Evolutionary conservation across 306 rosid genomes (phyloP), one percentile per base, ranked within the genome.

Genomic region (Lathyrus oleraceus): DNA sequence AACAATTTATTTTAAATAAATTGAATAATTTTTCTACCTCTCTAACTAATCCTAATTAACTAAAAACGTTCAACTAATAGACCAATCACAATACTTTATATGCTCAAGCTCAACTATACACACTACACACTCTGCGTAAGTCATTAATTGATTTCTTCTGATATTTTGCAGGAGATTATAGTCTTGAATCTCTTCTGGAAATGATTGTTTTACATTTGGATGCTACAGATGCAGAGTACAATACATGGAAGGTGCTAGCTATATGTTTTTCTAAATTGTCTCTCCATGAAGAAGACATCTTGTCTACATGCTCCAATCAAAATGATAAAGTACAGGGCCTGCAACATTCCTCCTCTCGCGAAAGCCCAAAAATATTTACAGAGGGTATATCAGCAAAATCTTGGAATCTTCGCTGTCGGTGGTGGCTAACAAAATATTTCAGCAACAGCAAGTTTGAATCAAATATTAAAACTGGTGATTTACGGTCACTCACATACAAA

Each of bases 181-280:
- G 83, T 59, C 73, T 72, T 16, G 82, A 87, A 59, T 82, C 94
- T 63, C 71, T 88, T 20, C 51, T 85, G 76, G 97, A 87, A 85
- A 87, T 84, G 90, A 84, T 87, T 81, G 94, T 82, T 61, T 71
- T 61, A 70, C 98, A 93, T 81, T 80, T 93, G 59, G 98, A 88
- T 74, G 96, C 85, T 44, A 74, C 96, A 5, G 39, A 69, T 82
- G 85, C 90, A 14, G 89, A 84, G 30, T 20, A 28, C 78, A 78
- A 73, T 27, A 84, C 78, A 19, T 88, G 98, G 98, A 87, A 47
- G 81, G 81, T 71, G 67, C 80, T 85, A 52, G 85, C 94, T 23
- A 65, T 52, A 49, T 93, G 98, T 82, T 90, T 93, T 75, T 75
- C 69, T 19, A 84, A 71, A 65, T 74, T 88, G 32, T 84, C 73